phyloP scores from a whole-genome alignment of 2,329 filamentous ascomycete species.

The Alternaria postmessia region DNA sequence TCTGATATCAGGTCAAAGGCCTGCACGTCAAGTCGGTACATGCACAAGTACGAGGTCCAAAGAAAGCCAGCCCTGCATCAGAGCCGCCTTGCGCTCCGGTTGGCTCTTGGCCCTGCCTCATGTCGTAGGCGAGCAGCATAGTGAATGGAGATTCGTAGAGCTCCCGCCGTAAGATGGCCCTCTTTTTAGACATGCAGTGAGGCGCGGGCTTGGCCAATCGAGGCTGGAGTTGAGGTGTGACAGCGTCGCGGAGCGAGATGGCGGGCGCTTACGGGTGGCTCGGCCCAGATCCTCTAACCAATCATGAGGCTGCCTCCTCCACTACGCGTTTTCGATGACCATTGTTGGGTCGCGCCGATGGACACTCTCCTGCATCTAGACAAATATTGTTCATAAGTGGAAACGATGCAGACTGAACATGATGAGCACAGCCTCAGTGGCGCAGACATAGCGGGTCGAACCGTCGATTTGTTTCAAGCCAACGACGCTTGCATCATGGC shows the following conservation, averaged over 20 bases:
- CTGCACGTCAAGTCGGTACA: conserved; percentile 28
- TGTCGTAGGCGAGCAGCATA: conserved; percentile 31
- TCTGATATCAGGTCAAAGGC: conserved; percentile 38
- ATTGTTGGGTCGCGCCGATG: conserved; percentile 13
- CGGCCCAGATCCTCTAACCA: conserved; percentile 27
- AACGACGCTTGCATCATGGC: background rate
- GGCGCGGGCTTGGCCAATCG: conserved; percentile 47
- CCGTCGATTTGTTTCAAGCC: background rate
- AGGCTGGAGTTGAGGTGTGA: conserved; percentile 39
- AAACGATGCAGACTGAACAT: background rate
- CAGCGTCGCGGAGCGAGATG: conserved; percentile 24
- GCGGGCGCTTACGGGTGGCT: conserved; percentile 41
- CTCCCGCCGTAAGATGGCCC: conserved; percentile 38
- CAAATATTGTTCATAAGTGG: conserved; percentile 16
- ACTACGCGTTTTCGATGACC: conserved; percentile 18
- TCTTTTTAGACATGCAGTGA: conserved; percentile 39
- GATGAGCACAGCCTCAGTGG: conserved; percentile 26
- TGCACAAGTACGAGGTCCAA: conserved; percentile 36
- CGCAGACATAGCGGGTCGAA: conserved; percentile 5
- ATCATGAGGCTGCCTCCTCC: conserved; percentile 28
- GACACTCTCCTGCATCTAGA: conserved; percentile 18
- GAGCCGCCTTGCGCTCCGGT: conserved; percentile 37
- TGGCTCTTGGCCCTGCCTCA: conserved; percentile 37
- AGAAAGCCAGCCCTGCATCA: conserved; percentile 26
- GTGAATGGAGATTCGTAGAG: conserved; percentile 40